Percentiles rank a stretch among this genome's conserved stretches.
Conservation (phyloP, 345 rosid genomes). For the Trapa incisa region DNA sequence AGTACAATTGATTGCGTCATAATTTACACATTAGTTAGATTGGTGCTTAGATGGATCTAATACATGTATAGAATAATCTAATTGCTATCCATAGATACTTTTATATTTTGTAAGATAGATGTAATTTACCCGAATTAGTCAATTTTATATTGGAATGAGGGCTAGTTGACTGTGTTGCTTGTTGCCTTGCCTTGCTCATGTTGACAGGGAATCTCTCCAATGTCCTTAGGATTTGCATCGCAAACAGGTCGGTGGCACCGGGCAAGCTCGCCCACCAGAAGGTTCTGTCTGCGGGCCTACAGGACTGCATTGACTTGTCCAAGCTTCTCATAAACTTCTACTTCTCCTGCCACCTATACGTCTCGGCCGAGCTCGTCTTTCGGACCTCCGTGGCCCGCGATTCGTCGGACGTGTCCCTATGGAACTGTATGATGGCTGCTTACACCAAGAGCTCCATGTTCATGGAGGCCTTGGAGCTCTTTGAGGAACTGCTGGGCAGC, state of each 20-base stretch:
- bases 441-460: conserved; percentile 42
- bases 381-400: conserved; percentile 8
- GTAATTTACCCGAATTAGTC: too few relatives aligned
- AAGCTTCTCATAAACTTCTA: conserved; percentile 46
- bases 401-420: conserved; percentile 37
- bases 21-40: too few relatives aligned
- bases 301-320: conserved; percentile 27
- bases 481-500: conserved; percentile 19
- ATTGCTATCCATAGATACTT: too few relatives aligned
- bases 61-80: too few relatives aligned
- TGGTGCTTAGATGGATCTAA: too few relatives aligned
- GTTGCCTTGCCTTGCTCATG: too few relatives aligned
- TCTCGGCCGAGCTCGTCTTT: conserved; percentile 36
- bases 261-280: conserved; percentile 50
- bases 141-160: too few relatives aligned
- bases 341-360: conserved; percentile 32
- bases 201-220: too few relatives aligned
- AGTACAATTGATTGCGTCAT: too few relatives aligned
- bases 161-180: too few relatives aligned
- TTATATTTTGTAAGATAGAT: too few relatives aligned
- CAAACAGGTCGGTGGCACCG: conserved; percentile 20
- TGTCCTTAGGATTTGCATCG: conserved; percentile 17
- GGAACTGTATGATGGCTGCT: conserved; percentile 49
- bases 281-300: conserved; percentile 32
- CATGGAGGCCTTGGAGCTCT: conserved; percentile 39